phyloP scores from a whole-genome alignment of 441 rosid species.

The Flueggea neowawraea region DNA sequence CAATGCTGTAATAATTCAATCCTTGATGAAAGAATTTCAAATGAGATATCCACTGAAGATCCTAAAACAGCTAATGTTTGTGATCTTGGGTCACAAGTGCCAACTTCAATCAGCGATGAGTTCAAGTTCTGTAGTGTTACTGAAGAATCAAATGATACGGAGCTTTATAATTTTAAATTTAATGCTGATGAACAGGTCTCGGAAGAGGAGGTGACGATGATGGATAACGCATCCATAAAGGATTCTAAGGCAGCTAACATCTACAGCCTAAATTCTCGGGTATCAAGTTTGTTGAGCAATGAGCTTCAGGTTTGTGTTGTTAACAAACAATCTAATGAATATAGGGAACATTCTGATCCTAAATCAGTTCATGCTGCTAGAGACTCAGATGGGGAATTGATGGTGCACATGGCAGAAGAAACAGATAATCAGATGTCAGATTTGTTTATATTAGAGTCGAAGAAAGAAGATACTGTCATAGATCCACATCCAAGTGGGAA shows the following conservation, averaged over 20 bases:
- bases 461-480: constrained; percentile 12
- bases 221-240: constrained; percentile 4
- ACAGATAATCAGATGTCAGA: constrained; percentile 16
- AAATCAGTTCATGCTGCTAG: constrained; percentile 15
- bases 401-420: constrained; percentile 27
- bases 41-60: constrained; percentile 9
- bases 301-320: constrained; percentile 22
- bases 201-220: neutral
- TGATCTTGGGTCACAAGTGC: constrained; percentile 6
- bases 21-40: too few relatives aligned
- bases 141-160: constrained; percentile 1
- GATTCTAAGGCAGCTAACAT: constrained; percentile 19
- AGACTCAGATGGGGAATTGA: constrained; percentile 31
- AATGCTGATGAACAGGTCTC: neutral
- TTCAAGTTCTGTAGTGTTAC: constrained; percentile 9
- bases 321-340: constrained; percentile 25
- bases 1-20: too few relatives aligned
- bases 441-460: constrained; percentile 16
- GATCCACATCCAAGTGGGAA: constrained; percentile 10
- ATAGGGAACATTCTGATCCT: constrained; percentile 17
- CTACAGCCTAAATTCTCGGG: neutral
- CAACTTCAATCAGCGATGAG: constrained; percentile 6
- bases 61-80: constrained; percentile 14
- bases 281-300: constrained; percentile 2
- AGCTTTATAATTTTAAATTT: neutral